Conservation (phyloP, 768 basidiomycete species). For the Candolleomyces aberdarensis region DNA sequence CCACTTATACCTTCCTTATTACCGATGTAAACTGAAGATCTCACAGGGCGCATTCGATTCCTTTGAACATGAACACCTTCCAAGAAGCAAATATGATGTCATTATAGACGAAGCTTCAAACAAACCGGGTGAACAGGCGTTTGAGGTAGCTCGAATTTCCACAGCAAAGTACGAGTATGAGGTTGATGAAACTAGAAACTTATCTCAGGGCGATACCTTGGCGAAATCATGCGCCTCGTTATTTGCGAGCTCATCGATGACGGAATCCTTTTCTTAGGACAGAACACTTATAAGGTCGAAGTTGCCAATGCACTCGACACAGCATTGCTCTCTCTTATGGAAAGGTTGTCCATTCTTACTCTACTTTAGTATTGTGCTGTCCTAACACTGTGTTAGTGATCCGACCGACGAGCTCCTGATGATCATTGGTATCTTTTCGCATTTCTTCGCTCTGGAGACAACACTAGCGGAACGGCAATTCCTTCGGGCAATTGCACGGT, state of each 20-base stretch:
- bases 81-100: conserved; percentile 90
- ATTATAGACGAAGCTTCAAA: conserved; percentile 93
- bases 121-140: conserved; percentile 94
- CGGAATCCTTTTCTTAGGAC: conserved; percentile 95
- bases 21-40: neutral
- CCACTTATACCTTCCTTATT: neutral
- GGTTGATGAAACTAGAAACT: conserved; percentile 60
- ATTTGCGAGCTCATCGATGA: conserved; percentile 95
- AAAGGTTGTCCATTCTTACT: conserved; percentile 51
- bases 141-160: conserved; percentile 56
- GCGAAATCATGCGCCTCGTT: conserved; percentile 94
- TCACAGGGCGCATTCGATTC: conserved; percentile 94
- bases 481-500: conserved; percentile 89
- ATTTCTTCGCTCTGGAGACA: conserved; percentile 96
- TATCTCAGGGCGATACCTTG: conserved; percentile 93
- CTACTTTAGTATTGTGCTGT: neutral
- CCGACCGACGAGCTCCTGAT: conserved; percentile 95
- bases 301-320: conserved; percentile 92
- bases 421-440: conserved; percentile 94
- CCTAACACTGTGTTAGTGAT: conserved; percentile 43
- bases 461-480: conserved; percentile 96
- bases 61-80: conserved; percentile 90
- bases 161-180: neutral
- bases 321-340: conserved; percentile 95
- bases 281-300: conserved; percentile 98